Base-by-base conservation (phyloP, 2,329 filamentous ascomycete genomes). In the Aspergillus fijiensis region DNA sequence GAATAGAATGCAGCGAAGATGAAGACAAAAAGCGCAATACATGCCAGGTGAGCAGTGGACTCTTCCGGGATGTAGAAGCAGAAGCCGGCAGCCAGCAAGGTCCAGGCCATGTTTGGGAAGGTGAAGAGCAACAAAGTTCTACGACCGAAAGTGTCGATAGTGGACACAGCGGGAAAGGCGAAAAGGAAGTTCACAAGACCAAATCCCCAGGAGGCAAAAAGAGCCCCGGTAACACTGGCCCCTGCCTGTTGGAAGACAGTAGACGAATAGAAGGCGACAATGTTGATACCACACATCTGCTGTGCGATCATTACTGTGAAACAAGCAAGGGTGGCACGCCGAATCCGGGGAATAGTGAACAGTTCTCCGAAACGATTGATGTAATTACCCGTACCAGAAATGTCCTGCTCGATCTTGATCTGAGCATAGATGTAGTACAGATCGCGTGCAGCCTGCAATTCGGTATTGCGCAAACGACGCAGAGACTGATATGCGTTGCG, bases 281-380 rank as follows among this genome's bases (percentile, higher is more conserved):
- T 89, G 70, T 91, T 90, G 73, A 89, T 81, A 76, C 84, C 84
- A 67, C 87, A 89, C 83, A 89, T 87, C 73, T 90, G 87, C 73
- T 90, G 88, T 0, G 86, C 87, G 67, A 90, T 87, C 91, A 96
- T 96, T 65, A 94, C 90, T 1, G 87, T 86, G 64, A 87, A 90
- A 0, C 90, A 89, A 5, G 91, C 91, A 31, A 90, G 81, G 3
- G 87, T 93, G 2, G 92, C 92, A 47, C 80, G 78, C 45, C 80
- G 76, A 58, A 81, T 74, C 19, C 80, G 77, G 5, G 79, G 79
- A 55, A 81, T 78, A 12, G 79, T 81, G 63, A 82, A 81, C 0
- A 85, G 72, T 60, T 81, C 76, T 49, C 79, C 55, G 64, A 91
- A 87, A 16, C 89, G 85, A 23, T 79, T 83, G 53, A 86, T 35